Percentiles rank a stretch among this genome's conserved stretches.
Evolutionary conservation across 2,329 filamentous ascomycete species (phyloP).

Genomic region (Clonostachys chloroleuca): DNA sequence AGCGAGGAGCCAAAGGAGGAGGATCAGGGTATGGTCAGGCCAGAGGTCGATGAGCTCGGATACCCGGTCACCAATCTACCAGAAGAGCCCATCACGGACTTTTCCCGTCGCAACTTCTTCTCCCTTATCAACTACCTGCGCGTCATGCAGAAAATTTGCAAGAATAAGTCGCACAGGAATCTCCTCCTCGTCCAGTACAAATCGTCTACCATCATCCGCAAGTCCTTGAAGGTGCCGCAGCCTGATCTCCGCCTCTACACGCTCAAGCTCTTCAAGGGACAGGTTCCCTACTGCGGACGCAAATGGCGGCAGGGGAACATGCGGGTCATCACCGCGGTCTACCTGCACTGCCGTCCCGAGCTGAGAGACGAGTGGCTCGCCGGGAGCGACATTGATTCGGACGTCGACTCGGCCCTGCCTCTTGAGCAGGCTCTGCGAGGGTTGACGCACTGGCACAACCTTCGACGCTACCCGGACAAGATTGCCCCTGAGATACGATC

Average conservation of each 20-base stretch:
- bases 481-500: conserved; percentile 58
- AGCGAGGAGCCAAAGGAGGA: conserved; percentile 16
- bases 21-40: conserved; percentile 30
- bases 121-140: conserved; percentile 92
- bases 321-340: conserved; percentile 96
- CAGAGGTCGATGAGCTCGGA: conserved; percentile 81
- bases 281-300: conserved; percentile 94
- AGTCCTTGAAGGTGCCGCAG: conserved; percentile 87
- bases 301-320: conserved; percentile 99
- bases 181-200: conserved; percentile 94
- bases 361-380: conserved; percentile 93
- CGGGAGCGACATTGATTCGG: conserved; percentile 85
- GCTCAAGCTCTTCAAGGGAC: conserved; percentile 96
- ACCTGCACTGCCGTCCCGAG: conserved; percentile 88
- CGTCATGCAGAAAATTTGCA: conserved; percentile 96
- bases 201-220: conserved; percentile 85
- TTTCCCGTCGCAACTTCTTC: conserved; percentile 93
- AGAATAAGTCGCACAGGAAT: conserved; percentile 91
- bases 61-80: conserved; percentile 71
- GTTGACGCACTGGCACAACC: conserved; percentile 91
- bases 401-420: conserved; percentile 88
- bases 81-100: conserved; percentile 75
- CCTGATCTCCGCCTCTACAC: conserved; percentile 86
- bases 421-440: conserved; percentile 86
- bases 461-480: conserved; percentile 74